Conservation (phyloP, 805 yeast genomes). For the Monosporozyma aerobia region DNA sequence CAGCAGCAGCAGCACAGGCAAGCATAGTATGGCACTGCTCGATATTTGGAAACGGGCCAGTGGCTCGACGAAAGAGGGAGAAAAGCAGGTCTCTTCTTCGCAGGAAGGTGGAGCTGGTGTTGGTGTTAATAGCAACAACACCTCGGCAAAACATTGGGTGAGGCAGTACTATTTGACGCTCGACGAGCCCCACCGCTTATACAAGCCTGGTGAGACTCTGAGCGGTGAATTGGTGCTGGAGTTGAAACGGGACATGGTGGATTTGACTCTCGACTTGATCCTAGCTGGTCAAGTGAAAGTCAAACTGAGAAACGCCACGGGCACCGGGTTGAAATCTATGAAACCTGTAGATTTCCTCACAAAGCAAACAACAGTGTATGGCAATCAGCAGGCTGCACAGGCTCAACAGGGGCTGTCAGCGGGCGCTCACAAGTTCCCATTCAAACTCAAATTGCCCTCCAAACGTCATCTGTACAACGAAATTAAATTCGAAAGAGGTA, state of each 20-base stretch:
- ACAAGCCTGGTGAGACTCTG: constrained; percentile 73
- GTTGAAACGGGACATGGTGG: constrained; percentile 45
- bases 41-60: neutral
- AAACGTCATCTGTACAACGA: constrained; percentile 52
- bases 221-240: constrained; percentile 53
- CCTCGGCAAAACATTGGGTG: neutral
- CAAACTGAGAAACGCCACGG: constrained; percentile 35
- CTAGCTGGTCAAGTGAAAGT: constrained; percentile 50
- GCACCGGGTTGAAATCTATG: constrained; percentile 43
- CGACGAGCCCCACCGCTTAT: constrained; percentile 65
- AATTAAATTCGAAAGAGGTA: constrained; percentile 78
- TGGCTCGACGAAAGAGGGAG: neutral
- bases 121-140: neutral
- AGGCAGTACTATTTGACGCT: constrained; percentile 39
- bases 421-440: constrained; percentile 86
- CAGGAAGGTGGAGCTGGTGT: neutral
- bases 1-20: too few relatives aligned
- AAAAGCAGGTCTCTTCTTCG: neutral
- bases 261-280: constrained; percentile 41
- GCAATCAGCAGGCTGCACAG: constrained; percentile 16
- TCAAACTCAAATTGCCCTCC: constrained; percentile 68
- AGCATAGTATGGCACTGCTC: neutral
- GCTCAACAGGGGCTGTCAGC: constrained; percentile 42
- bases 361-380: constrained; percentile 52
- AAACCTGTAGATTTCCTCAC: constrained; percentile 46